phyloP scores from a whole-genome alignment of 331 rosid genomes.

The Arachis monticola region DNA sequence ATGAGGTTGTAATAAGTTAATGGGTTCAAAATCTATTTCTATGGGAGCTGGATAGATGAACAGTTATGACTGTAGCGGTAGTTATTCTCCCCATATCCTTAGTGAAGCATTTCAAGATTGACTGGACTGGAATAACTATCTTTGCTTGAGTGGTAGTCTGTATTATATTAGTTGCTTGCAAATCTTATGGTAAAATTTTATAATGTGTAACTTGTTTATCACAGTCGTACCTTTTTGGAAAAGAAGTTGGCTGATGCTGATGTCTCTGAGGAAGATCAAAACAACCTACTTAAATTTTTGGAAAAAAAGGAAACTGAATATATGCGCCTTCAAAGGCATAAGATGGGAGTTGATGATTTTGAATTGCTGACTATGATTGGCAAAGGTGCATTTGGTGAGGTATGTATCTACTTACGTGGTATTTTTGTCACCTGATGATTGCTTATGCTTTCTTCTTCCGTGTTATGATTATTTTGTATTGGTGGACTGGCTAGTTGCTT shows the following conservation, averaged over 20 bases:
- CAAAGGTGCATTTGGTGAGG: slow-evolving; percentile 99
- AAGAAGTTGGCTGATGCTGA: slow-evolving; percentile 98
- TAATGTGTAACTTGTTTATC: slow-evolving; percentile 18
- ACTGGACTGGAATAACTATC: slow-evolving; percentile 29
- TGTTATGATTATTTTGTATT: slow-evolving; percentile 30
- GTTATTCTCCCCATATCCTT: slow-evolving; percentile 7
- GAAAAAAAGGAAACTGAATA: slow-evolving; percentile 99
- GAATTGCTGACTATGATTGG: slow-evolving; percentile 96
- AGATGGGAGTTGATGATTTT: slow-evolving; percentile 95
- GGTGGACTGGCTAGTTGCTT: slow-evolving; percentile 22
- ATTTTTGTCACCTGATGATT: slow-evolving; percentile 2
- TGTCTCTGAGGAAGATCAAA: slow-evolving; percentile 97
- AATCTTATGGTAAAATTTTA: slow-evolving; percentile 19
- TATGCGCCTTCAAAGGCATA: slow-evolving; percentile 98
- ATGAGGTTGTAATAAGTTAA: slow-evolving; percentile 12
- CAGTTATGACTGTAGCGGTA: not conserved
- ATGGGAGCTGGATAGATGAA: slow-evolving; percentile 16
- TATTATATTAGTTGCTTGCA: slow-evolving; percentile 26
- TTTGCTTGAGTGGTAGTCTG: slow-evolving; percentile 27
- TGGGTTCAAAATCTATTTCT: not conserved
- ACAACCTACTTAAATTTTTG: slow-evolving; percentile 81
- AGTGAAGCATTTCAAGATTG: slow-evolving; percentile 34
- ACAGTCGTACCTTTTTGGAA: slow-evolving; percentile 84
- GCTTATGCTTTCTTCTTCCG: slow-evolving; percentile 23
- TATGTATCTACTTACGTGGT: slow-evolving; percentile 41